phyloP scores from a whole-genome alignment of 208 protist genomes.

The Crithidia acanthocephali region DNA sequence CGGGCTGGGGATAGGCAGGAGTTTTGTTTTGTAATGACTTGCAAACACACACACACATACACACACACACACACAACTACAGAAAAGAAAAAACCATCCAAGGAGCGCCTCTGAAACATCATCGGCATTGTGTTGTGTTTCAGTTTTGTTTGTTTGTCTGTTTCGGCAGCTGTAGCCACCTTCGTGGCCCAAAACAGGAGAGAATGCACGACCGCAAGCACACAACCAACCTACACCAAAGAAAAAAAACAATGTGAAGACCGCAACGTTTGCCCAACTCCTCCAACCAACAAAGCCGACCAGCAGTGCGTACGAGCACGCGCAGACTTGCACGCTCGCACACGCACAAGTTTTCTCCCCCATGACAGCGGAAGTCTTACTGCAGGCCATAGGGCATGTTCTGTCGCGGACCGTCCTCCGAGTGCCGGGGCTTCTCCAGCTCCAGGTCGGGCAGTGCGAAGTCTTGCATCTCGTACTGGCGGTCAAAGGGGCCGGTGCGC shows the following conservation, averaged over 20 bases:
- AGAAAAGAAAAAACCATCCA: background rate
- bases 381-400: conserved; percentile 92
- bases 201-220: background rate
- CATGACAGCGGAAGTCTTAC: no score
- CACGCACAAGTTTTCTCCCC: no score
- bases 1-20: no score
- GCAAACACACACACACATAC: background rate
- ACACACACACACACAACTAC: background rate
- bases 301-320: background rate
- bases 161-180: no score
- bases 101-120: no score
- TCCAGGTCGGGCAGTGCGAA: conserved; percentile 89
- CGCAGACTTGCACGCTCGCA: no score
- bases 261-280: background rate
- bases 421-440: conserved; percentile 78
- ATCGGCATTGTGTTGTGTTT: no score
- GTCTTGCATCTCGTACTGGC: conserved; percentile 94
- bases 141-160: background rate
- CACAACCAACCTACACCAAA: background rate
- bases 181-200: background rate
- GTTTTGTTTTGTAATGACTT: no score
- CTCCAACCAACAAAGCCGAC: background rate
- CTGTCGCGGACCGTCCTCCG: conserved; percentile 81
- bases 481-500: conserved; percentile 88
- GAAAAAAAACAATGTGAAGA: background rate